Evolutionary conservation across 2,329 filamentous ascomycete species (phyloP).

Genomic region (Orbilia oligospora): DNA sequence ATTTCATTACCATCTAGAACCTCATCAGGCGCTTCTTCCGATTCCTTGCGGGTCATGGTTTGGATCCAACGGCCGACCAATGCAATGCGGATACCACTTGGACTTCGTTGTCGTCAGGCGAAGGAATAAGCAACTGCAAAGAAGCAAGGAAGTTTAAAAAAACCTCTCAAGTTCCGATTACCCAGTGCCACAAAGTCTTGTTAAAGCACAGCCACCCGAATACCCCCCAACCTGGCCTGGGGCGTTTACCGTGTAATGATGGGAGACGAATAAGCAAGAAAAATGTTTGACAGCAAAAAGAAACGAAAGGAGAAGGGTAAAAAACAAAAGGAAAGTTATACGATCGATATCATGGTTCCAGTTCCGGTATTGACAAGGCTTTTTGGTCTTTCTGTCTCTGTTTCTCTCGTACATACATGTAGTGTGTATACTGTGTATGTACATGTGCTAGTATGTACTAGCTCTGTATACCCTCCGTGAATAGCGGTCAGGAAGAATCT

Average conservation of each 20-base stretch:
- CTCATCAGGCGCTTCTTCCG: conserved; percentile 40
- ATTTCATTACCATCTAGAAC: conserved; percentile 52
- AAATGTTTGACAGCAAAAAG: background rate
- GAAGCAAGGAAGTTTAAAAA: background rate
- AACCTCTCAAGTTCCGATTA: conserved; percentile 42
- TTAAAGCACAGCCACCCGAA: background rate
- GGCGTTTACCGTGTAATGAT: background rate
- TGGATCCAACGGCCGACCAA: conserved; percentile 1
- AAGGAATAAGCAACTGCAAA: background rate
- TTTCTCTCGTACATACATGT: no score
- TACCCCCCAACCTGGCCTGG: no score
- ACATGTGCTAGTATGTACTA: background rate
- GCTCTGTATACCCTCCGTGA: no score
- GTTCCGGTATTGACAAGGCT: conserved; percentile 35
- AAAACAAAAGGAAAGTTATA: conserved; percentile 50
- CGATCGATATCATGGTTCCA: conserved; percentile 44
- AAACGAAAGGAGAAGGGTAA: conserved; percentile 3
- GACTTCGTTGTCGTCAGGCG: background rate
- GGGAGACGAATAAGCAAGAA: conserved; percentile 4
- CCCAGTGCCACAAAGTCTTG: conserved; percentile 24
- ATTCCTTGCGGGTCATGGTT: conserved; percentile 50
- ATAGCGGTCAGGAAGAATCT: background rate
- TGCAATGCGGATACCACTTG: background rate
- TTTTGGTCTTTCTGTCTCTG: conserved; percentile 11
- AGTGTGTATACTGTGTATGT: conserved; percentile 4